Evolutionary conservation across 257 asterid genomes (phyloP), one percentile per base, ranked within the genome.

Genomic region (Nicotiana sylvestris): DNA sequence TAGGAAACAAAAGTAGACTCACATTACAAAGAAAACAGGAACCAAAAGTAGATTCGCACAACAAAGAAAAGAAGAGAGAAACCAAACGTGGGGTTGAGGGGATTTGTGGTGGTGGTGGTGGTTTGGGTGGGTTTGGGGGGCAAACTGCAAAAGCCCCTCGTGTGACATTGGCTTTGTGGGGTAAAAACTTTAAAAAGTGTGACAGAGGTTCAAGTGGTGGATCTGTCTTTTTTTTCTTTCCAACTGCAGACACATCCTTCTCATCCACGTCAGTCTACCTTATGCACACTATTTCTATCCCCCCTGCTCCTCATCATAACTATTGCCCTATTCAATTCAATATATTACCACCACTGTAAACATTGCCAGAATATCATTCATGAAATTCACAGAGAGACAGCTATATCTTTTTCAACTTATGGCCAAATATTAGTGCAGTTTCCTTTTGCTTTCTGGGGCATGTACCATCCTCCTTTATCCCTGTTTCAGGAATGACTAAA

Each of bases 131-230:
- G 39, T 6, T 32, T 0, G 46, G 83, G 82, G 61, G 51, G n/a
- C 17, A 65, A 12, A 46, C 77, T 81, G 80, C 64, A 76, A 27
- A 76, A 51, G 80, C 80, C 80, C 80, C 80, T 76, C 76, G 72
- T 81, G 83, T 33, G 60, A 29, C 66, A 64, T 81, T 57, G 76
- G 76, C 57, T 17, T 25, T 81, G 83, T 81, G 83, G 83, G 83
- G 77, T 32, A 8, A 64, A 76, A 51, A 76, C 64, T 65, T 65
- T 64, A 53, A 9, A 53, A 64, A 68, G 76, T 46, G 30, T 65
- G 83, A 76, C 64, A 74, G 17, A 53, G 58, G 8, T 66, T 32
- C 39, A 30, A 27, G 72, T 79, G 82, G 82, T 79, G 76, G 82
- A 79, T 79, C 76, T 60, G 21, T 29, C 25, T 68, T 64, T 33